A percentile compares a stretch with the other conserved stretches of the same genome.
phyloP scores from a whole-genome alignment of 2,329 filamentous ascomycete genomes.

The Tolypocladium ovalisporum region DNA sequence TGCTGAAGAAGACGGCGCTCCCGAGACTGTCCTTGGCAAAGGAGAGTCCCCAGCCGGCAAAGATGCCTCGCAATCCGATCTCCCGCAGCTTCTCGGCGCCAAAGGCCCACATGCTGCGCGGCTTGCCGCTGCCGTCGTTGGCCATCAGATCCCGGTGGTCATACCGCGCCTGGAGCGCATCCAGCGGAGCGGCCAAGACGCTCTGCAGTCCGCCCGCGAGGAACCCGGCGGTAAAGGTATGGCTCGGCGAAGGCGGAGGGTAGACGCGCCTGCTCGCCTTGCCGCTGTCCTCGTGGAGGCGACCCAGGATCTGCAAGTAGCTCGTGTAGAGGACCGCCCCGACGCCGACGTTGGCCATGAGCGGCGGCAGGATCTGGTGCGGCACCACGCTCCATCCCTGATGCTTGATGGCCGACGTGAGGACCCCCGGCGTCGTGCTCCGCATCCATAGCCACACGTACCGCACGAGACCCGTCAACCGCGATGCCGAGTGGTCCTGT shows the following conservation, averaged over 20 bases:
- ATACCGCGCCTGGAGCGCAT: conserved; percentile 65
- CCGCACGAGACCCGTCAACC: conserved; percentile 19
- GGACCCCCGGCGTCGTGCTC: conserved; percentile 58
- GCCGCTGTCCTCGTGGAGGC: conserved; percentile 53
- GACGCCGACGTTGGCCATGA: conserved; percentile 64
- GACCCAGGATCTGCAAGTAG: conserved; percentile 60
- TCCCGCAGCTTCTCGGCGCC: conserved; percentile 52
- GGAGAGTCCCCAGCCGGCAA: conserved; percentile 61
- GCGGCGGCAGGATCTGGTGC: conserved; percentile 64
- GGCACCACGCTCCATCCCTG: conserved; percentile 66
- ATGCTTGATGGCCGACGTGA: conserved; percentile 55
- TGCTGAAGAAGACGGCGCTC: conserved; percentile 61
- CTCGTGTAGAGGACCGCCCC: conserved; percentile 66
- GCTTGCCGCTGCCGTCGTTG: conserved; percentile 27
- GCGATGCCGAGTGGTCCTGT: conserved; percentile 21
- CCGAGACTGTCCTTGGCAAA: conserved; percentile 61
- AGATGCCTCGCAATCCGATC: conserved; percentile 61
- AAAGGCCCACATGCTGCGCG: conserved; percentile 63
- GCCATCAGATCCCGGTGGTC: conserved; percentile 42
- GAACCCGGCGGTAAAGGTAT: conserved; percentile 61
- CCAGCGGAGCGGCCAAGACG: conserved; percentile 60
- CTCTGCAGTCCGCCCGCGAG: conserved; percentile 61
- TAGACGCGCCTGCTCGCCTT: conserved; percentile 51
- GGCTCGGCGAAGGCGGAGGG: conserved; percentile 51
- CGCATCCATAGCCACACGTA: conserved; percentile 41